Evolutionary conservation across 352 stramenopile genomes (phyloP), one percentile per base, ranked within the genome.

Genomic region (Phytopythium mirpurense): DNA sequence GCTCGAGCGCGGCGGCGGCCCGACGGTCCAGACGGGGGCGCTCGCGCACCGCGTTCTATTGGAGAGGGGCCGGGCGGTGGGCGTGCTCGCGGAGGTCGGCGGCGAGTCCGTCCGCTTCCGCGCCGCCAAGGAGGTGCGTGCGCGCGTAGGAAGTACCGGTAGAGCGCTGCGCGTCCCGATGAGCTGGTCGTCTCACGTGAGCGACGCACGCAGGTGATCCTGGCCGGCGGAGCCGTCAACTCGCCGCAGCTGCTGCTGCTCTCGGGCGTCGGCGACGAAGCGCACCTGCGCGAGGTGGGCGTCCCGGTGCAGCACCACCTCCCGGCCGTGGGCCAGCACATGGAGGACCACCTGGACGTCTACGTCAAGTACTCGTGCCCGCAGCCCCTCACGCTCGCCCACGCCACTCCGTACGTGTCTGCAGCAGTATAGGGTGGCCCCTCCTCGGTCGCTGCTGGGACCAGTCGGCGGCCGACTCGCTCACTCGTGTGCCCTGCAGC

Each of bases 341-440:
- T 96, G 74, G 84, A 96, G 51, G 86, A 95, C 56, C 86, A 96
- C 60, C 47, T 96, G n/a, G 86, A 95, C 49, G 55, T 95, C 41
- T 96, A 95, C 62, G 68, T 96, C 56, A 81, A 96, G 66, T 96
- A 93, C 73, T 65, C 74, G 52, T 92, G 79, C 64, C 90, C 83
- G 40, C 78, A 92, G 60, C 85, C 85, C 21, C 91, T 95, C 46
- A 95, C 83, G 48, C 79, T 96, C 21, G 85, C 94, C 59, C 90
- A 93, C 51, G 83, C 86, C 14, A 91, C 83, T 6, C 90, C 65
- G 59, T 85, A 66, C 32, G 60, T 62, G 4, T 9, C 10, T 21
- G 23, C 14, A 2, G 3, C 11, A 19, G 21, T 14, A n/a, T 46
- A 5, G 1, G 0, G 2, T 18, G 5, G n/a, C n/a, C n/a, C n/a